Percentiles rank a stretch among this genome's conserved stretches.
phyloP scores from a whole-genome alignment of 768 basidiomycete species.

The Tulasnella sp. region DNA sequence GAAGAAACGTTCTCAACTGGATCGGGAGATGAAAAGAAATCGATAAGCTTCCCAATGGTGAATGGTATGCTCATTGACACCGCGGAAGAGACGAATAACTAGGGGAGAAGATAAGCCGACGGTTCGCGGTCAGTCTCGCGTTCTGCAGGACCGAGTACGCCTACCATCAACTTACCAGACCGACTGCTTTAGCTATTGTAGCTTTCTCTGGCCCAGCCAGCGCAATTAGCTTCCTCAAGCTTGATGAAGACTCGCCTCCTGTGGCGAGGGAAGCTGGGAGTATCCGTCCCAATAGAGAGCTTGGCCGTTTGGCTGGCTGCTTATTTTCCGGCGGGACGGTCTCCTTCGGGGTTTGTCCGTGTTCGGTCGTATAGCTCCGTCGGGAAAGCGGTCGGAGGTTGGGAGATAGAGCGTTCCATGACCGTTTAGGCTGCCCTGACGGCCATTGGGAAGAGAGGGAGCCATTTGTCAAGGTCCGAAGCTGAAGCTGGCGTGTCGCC shows the following conservation, averaged over 20 bases:
- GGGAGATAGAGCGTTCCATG: neutral
- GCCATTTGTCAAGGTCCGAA: neutral
- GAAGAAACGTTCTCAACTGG: constrained; percentile 51
- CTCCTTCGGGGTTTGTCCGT: neutral
- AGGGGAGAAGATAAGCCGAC: neutral
- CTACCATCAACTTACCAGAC: neutral
- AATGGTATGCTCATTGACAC: constrained; percentile 92
- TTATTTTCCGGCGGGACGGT: neutral
- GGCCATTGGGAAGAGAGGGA: neutral
- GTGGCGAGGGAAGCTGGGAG: constrained; percentile 1
- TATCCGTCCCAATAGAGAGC: neutral
- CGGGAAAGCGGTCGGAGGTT: neutral
- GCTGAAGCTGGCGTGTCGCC: neutral
- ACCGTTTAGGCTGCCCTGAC: neutral
- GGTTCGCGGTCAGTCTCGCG: neutral
- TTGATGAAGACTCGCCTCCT: constrained; percentile 15
- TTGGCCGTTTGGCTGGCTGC: neutral
- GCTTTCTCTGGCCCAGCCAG: constrained; percentile 15
- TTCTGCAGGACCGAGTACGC: neutral
- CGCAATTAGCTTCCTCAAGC: constrained; percentile 17
- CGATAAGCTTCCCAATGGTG: constrained; percentile 90
- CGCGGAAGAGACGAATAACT: constrained; percentile 80
- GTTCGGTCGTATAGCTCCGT: neutral
- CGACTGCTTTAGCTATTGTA: constrained; percentile 8
- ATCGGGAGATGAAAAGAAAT: constrained; percentile 74